Base-by-base conservation (phyloP, 2,329 filamentous ascomycete genomes). In the Cladosporium oxysporum region DNA sequence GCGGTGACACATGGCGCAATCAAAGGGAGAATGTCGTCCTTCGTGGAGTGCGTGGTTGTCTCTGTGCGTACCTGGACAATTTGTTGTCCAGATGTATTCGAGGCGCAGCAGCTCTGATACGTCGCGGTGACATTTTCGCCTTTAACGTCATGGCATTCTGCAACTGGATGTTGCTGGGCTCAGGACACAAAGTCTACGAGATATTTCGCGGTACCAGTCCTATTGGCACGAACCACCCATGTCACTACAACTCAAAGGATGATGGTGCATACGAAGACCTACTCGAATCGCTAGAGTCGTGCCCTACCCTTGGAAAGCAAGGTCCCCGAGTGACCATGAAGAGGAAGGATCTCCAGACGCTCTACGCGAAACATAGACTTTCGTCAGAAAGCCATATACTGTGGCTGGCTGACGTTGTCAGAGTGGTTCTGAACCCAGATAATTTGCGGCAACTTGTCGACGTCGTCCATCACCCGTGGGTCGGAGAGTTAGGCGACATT, bases 11-110 rank as follows among this genome's bases (percentile, higher is more conserved):
- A 0, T 66, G 57, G 64, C 35, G 64, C 7, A 66, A 53, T n/a
- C 64, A 66, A 31, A 44, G 64, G 16, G 57, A 66, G 2, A 66
- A 62, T 18, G 57, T 66, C 14, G 47, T 66, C 21, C 64, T 66
- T 29, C 57, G 31, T 8, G 64, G 44, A 16, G 29, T 61, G 1
- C 44, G 57, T 18, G 64, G 64, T 10, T 31, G 26, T 14, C 18
- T 62, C 10, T 66, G 64, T 47, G 21, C 23, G 3, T 61, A 66
- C 49, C 44, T 66, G 16, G 64, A 66, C 31, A 0, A 18, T 3
- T 33, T 47, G 2, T 11, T 47, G 28, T 44, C 33, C 2, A 23
- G 31, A 28, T 44, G 49, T 23, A 57, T 63, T 11, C 49, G 49
- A 41, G 33, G 49, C 18, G 49, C 50, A 10, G 60, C 60, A 29